Percentiles rank a stretch among this genome's conserved stretches.
phyloP scores from a whole-genome alignment of 2,329 filamentous ascomycete genomes.

The Ophiocordyceps australis region DNA sequence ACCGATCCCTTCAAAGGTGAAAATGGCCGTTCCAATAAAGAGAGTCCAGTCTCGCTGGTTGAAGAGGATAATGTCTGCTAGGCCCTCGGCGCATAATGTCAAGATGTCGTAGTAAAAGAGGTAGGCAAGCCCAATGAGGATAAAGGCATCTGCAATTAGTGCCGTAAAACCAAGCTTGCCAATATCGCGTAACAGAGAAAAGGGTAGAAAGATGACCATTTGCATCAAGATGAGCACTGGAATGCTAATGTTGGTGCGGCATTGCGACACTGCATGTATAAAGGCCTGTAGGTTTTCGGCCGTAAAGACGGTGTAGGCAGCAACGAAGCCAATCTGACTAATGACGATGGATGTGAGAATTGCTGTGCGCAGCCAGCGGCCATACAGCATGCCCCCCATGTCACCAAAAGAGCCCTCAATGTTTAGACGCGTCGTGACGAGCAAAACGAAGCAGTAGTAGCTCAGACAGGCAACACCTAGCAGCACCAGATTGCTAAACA shows the following conservation, averaged over 20 bases:
- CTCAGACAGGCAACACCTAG: slow-evolving; percentile 69
- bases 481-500: slow-evolving; percentile 89
- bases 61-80: slow-evolving; percentile 79
- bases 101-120: slow-evolving; percentile 90
- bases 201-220: slow-evolving; percentile 84
- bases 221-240: slow-evolving; percentile 86
- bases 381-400: slow-evolving; percentile 83
- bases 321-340: slow-evolving; percentile 87
- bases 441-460: slow-evolving; percentile 93
- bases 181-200: slow-evolving; percentile 89
- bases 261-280: slow-evolving; percentile 77
- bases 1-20: slow-evolving; percentile 95
- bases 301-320: slow-evolving; percentile 93
- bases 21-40: slow-evolving; percentile 97
- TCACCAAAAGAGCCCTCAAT: slow-evolving; percentile 95
- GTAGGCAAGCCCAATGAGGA: slow-evolving; percentile 79
- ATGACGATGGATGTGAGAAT: slow-evolving; percentile 88
- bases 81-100: slow-evolving; percentile 57
- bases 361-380: slow-evolving; percentile 70
- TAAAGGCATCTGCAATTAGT: slow-evolving; percentile 84
- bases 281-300: slow-evolving; percentile 92
- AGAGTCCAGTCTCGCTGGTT: slow-evolving; percentile 88
- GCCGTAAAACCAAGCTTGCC: slow-evolving; percentile 94
- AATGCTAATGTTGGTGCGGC: slow-evolving; percentile 70
- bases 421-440: slow-evolving; percentile 71